Conservation (phyloP, 345 rosid species). For the Microthlaspi erraticum region DNA sequence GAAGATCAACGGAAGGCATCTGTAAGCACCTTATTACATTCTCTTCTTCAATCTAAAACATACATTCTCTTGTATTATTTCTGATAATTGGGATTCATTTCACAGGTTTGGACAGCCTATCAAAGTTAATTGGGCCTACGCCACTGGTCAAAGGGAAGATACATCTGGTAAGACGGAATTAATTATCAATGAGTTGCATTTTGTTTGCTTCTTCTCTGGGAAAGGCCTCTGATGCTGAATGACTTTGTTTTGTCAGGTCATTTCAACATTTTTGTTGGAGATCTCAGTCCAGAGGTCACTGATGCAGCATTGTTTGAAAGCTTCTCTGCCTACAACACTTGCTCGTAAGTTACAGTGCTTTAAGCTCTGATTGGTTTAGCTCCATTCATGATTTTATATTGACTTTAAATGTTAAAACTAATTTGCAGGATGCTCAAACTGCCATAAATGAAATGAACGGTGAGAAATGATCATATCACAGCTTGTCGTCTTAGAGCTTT, state of each 20-base stretch:
- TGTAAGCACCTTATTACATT: constrained; percentile 55
- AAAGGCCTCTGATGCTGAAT: no score
- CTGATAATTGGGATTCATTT: constrained; percentile 6
- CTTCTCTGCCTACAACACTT: constrained; percentile 69
- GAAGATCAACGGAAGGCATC: constrained; percentile 85
- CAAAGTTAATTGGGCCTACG: constrained; percentile 98
- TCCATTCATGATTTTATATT: neutral
- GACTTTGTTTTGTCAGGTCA: no score
- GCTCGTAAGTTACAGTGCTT: constrained; percentile 67
- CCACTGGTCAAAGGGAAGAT: constrained; percentile 97
- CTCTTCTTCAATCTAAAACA: neutral
- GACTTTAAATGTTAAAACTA: constrained; percentile 9
- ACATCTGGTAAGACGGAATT: constrained; percentile 92
- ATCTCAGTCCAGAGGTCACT: constrained; percentile 91
- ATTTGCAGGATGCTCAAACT: constrained; percentile 80
- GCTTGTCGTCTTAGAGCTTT: constrained; percentile 12
- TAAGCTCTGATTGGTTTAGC: neutral
- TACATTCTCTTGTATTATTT: constrained; percentile 13
- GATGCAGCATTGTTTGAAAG: constrained; percentile 82
- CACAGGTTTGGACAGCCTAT: constrained; percentile 95
- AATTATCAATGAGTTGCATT: no score
- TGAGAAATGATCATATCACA: constrained; percentile 38
- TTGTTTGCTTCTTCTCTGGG: neutral
- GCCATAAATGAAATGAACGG: constrained; percentile 88
- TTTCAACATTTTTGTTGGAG: constrained; percentile 87